phyloP scores from a whole-genome alignment of 192 early-diverging fungal genomes.

The Funneliformis geosporum region DNA sequence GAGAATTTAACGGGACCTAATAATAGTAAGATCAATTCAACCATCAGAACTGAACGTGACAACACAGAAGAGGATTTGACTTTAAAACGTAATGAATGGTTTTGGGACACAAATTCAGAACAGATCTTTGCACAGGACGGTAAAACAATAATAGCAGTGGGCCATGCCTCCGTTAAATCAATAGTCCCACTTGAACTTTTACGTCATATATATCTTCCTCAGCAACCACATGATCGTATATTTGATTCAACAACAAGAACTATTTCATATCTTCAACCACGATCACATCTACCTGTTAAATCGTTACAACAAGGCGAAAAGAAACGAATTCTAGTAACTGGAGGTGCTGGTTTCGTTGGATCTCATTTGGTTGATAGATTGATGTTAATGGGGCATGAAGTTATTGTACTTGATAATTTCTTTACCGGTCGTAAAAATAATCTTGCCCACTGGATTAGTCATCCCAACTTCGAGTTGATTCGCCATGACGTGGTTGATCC shows the following conservation, averaged over 20 bases:
- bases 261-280: conserved; percentile 44
- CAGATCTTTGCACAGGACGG: conserved; percentile 13
- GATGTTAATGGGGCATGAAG: conserved; percentile 81
- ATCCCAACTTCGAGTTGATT: conserved; percentile 80
- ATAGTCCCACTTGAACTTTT: conserved; percentile 36
- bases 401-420: conserved; percentile 81
- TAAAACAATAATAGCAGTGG: conserved; percentile 34
- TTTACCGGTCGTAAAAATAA: conserved; percentile 77
- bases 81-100: background rate
- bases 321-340: conserved; percentile 79
- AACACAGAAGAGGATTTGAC: background rate
- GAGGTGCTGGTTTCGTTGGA: conserved; percentile 88
- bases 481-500: conserved; percentile 85
- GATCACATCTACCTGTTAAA: conserved; percentile 60
- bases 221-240: conserved; percentile 30
- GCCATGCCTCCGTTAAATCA: conserved; percentile 42
- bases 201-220: conserved; percentile 45
- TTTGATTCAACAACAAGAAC: conserved; percentile 39
- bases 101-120: background rate
- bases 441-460: conserved; percentile 80
- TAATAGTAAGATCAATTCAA: background rate
- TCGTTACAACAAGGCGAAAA: conserved; percentile 52
- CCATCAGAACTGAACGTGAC: background rate
- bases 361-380: conserved; percentile 79
- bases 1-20: background rate